Base-by-base conservation (phyloP, 768 basidiomycete genomes). In the Amanita inopinata region DNA sequence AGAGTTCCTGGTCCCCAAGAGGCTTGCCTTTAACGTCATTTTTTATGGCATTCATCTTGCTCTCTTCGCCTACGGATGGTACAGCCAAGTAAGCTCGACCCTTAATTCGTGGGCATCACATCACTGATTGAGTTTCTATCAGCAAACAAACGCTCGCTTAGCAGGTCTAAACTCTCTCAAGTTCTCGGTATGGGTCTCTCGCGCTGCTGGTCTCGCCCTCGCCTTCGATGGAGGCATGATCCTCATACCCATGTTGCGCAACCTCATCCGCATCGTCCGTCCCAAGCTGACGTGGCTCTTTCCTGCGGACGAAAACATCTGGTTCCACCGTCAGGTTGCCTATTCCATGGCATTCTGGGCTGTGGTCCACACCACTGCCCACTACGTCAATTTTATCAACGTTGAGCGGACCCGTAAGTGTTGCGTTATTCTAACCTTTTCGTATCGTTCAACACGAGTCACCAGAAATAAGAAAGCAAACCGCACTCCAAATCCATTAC, bases 241-340 rank as follows among this genome's bases (percentile, higher is more conserved):
- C 50, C 73, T 93, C 40, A 55, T 97, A 34, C 92, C 92, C 24
- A 83, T 94, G 80, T 59, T 93, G 45, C 84, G 91, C 56, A 93
- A 93, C 58, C 64, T 89, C 56, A 78, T 94, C 58, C 83, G 86
- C 46, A 61, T 88, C 49, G 63, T 93, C 49, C 83, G 92, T 25
- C 92, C 91, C 14, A 76, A 69, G 51, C 55, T 94, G 34, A 62
- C 76, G n/a, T 83, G 84, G 76, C 63, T 86, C 43, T 80, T 94
- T 69, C 91, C 91, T 11, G 83, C 85, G 46, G 92, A 97, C 59
- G 91, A 94, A 67, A 89, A 88, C 52, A 83, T 94, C 55, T 93
- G 91, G 92, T 91, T 86, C 71, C 91, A 96, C 61, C 71, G 89
- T 45, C 90, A 93, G 56, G 86, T 94, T 33, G 92, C 92, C 12